Conservation (phyloP, 1,284 basidiomycete species). For the Inonotus obliquus region DNA sequence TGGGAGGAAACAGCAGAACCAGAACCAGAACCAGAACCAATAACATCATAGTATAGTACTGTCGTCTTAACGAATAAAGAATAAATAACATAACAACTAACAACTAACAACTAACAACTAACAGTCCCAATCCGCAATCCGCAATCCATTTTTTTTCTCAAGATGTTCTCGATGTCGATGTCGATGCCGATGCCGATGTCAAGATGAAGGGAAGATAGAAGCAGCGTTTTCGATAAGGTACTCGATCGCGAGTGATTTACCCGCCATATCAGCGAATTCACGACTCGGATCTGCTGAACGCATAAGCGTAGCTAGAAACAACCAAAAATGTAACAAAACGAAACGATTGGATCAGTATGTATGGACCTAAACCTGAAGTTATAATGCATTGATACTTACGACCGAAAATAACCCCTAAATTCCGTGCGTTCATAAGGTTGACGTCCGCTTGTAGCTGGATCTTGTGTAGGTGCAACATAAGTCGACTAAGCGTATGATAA, state of each 20-base stretch:
- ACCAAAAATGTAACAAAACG: too few relatives aligned
- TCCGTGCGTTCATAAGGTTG: constrained; percentile 94
- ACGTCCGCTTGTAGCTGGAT: constrained; percentile 63
- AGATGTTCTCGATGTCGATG: too few relatives aligned
- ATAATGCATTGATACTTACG: constrained; percentile 55
- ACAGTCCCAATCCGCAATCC: too few relatives aligned
- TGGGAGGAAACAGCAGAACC: neutral
- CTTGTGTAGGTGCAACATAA: constrained; percentile 89
- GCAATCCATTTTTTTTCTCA: too few relatives aligned
- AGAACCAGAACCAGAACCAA: neutral
- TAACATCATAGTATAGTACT: neutral
- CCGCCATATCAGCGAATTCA: constrained; percentile 96
- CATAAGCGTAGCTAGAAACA: constrained; percentile 80
- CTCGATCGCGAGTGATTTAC: constrained; percentile 87
- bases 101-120: too few relatives aligned
- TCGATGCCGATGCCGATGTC: too few relatives aligned
- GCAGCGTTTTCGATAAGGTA: constrained; percentile 91
- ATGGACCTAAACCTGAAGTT: constrained; percentile 1
- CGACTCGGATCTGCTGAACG: constrained; percentile 80
- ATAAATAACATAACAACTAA: too few relatives aligned
- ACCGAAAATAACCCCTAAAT: constrained; percentile 99
- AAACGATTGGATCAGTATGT: neutral
- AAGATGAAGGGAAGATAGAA: constrained; percentile 43
- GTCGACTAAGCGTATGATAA: constrained; percentile 75
- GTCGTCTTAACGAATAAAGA: constrained; percentile 9